These are phyloP conservation scores for Setaria italica DNA, from an alignment of 202 grass and related monocot genomes.

Conservation along the genomic window DNA sequence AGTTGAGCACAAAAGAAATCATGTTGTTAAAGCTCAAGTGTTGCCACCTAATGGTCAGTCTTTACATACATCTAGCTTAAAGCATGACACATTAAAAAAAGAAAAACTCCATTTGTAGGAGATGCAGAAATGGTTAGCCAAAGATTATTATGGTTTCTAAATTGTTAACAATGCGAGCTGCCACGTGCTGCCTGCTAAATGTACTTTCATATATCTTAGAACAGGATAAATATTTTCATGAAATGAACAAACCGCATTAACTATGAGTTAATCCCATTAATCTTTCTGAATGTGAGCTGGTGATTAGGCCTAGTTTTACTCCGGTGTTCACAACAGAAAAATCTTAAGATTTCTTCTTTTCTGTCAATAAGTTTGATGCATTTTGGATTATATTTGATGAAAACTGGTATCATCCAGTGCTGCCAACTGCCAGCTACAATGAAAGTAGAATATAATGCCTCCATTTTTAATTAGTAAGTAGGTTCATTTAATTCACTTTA, in stretches of 20 bases:
- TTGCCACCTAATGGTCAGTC: not conserved
- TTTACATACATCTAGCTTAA: not conserved
- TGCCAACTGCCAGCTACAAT: not conserved
- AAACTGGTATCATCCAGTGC: not conserved
- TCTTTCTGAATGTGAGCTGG: not conserved
- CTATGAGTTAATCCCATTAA: not conserved
- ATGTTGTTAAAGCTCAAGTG: slow-evolving; percentile 1
- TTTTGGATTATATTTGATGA: not conserved
- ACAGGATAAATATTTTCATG: not conserved
- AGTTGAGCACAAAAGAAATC: not conserved
- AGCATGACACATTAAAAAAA: not conserved
- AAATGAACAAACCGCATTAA: not conserved
- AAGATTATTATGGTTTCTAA: not conserved
- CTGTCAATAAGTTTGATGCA: too few species aligned
- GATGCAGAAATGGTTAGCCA: not conserved
- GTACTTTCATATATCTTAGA: too few species aligned
- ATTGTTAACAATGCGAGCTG: not conserved
- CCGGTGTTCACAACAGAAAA: not conserved
- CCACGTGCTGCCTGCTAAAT: too few species aligned
- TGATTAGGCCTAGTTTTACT: not conserved
- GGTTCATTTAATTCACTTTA: not conserved
- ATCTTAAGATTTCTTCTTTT: not conserved
- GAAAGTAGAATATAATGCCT: not conserved
- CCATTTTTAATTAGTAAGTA: not conserved
- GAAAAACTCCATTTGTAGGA: not conserved